phyloP scores from a whole-genome alignment of 2,329 filamentous ascomycete species.

The Beauveria australis region DNA sequence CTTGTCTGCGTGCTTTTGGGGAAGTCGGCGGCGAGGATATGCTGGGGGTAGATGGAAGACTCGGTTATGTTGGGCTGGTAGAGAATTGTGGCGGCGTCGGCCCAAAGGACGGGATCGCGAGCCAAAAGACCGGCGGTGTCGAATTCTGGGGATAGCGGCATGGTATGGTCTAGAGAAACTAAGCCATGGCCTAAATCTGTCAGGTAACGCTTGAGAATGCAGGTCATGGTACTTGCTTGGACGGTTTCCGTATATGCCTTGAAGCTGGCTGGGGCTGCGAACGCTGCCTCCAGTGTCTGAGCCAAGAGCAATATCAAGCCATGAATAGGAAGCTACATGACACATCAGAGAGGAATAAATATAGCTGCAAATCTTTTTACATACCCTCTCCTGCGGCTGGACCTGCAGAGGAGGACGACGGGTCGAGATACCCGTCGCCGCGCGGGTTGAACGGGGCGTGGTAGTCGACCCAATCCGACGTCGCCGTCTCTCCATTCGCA shows the following conservation, averaged over 20 bases:
- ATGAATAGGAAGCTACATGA: constrained; percentile 29
- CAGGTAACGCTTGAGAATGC: background rate
- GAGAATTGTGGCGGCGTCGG: constrained; percentile 22
- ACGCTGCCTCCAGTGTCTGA: constrained; percentile 39
- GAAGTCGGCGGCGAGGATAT: constrained; percentile 23
- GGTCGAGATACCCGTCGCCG: constrained; percentile 39
- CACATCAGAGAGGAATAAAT: background rate
- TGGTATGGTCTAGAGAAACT: constrained; percentile 29
- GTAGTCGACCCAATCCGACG: constrained; percentile 34
- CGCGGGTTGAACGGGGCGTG: constrained; percentile 34
- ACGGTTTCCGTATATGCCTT: constrained; percentile 38
- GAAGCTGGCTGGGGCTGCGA: constrained; percentile 33
- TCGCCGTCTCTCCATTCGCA: constrained; percentile 32
- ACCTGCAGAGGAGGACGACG: constrained; percentile 32
- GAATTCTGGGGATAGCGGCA: constrained; percentile 31
- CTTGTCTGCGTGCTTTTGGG: constrained; percentile 12
- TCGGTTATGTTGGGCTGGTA: constrained; percentile 27
- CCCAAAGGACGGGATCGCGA: constrained; percentile 27
- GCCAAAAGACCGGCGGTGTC: constrained; percentile 37
- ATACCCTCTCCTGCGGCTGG: constrained; percentile 13
- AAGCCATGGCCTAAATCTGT: constrained; percentile 21
- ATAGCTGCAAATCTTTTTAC: background rate
- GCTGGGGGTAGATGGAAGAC: constrained; percentile 20
- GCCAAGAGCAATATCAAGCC: constrained; percentile 37
- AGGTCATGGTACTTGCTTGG: constrained; percentile 20